These are phyloP conservation scores for Gonium pectorale DNA, from an alignment of 139 green algal species.

Conservation along the genomic window DNA sequence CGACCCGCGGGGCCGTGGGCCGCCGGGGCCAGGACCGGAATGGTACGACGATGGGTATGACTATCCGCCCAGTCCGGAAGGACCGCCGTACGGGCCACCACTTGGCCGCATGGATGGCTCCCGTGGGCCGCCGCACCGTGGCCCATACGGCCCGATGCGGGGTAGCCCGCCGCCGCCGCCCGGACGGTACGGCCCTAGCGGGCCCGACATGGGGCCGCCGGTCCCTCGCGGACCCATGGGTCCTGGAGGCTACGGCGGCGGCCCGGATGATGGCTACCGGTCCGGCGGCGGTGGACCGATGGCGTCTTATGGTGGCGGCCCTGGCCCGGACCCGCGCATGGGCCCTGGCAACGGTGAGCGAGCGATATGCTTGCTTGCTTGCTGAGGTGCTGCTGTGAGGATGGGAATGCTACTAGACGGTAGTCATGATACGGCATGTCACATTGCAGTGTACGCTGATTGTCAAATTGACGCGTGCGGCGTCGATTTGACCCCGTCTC, in stretches of 20 bases:
- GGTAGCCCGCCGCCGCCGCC: constrained; percentile 10
- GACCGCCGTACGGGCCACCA: not conserved
- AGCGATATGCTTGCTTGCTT: no score
- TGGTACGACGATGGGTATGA: constrained; percentile 38
- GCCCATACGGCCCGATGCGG: constrained; percentile 29
- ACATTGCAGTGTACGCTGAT: no score
- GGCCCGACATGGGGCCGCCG: not conserved
- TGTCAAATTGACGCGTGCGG: no score
- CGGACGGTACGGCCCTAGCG: not conserved
- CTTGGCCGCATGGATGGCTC: constrained; percentile 36
- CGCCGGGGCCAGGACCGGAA: not conserved
- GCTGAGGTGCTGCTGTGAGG: no score
- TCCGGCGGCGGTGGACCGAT: not conserved
- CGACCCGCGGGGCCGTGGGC: not conserved
- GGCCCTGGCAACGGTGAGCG: constrained; percentile 2
- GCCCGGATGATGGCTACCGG: not conserved
- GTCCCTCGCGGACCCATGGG: not conserved
- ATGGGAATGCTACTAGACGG: no score
- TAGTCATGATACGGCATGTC: no score
- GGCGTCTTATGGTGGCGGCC: not conserved
- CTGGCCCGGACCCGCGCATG: not conserved
- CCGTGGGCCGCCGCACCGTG: not conserved
- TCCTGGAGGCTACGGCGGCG: not conserved
- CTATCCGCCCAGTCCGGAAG: not conserved
- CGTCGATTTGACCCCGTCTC: no score